phyloP scores from a whole-genome alignment of 371 early-diverging fungal species.

The Fennellomyces sp. region DNA sequence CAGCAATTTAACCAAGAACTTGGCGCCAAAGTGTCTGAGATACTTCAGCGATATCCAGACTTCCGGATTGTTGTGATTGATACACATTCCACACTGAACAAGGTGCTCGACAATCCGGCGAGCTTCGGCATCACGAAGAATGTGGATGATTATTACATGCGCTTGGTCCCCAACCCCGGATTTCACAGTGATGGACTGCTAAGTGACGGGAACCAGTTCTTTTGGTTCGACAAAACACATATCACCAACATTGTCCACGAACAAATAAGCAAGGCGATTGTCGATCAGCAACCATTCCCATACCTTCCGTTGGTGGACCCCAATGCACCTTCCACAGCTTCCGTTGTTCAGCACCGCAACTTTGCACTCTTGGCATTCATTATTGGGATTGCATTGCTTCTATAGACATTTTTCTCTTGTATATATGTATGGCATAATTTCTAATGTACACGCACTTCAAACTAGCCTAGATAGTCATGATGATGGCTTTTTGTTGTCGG shows the following conservation, averaged over 20 bases:
- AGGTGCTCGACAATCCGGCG: conserved; percentile 4
- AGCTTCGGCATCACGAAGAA: conserved; percentile 8
- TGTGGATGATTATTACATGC: background rate
- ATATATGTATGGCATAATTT: too few relatives aligned
- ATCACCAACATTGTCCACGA: conserved; percentile 9
- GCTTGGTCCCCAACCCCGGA: background rate
- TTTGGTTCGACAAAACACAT: conserved; percentile 12
- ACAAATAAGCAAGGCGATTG: conserved; percentile 2
- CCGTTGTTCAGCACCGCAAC: too few relatives aligned
- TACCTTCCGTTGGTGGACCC: background rate
- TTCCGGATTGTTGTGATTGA: background rate
- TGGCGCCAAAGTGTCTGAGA: background rate
- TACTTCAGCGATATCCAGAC: background rate
- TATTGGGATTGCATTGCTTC: too few relatives aligned
- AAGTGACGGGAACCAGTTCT: background rate
- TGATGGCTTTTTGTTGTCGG: background rate
- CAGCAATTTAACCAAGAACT: conserved; percentile 7
- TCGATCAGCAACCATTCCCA: conserved; percentile 2
- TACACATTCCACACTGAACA: background rate
- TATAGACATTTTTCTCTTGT: too few relatives aligned
- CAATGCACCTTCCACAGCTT: too few relatives aligned
- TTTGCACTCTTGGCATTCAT: too few relatives aligned
- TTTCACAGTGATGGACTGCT: background rate
- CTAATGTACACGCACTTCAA: too few relatives aligned
- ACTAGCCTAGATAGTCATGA: background rate